Base-by-base conservation (phyloP, 306 rosid genomes). In the Mimosa bimucronata region DNA sequence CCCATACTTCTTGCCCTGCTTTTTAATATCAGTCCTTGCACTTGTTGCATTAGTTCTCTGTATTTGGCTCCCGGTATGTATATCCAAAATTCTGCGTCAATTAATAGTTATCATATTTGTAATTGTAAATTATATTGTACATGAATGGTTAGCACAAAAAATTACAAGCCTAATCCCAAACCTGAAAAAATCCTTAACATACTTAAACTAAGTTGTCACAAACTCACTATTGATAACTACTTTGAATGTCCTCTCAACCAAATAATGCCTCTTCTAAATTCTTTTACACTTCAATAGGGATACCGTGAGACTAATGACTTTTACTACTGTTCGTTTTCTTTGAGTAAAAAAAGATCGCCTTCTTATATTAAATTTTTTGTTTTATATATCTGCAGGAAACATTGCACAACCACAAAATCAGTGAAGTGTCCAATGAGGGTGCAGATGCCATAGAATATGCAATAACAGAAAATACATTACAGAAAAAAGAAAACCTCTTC, bases 341-440 rank as follows among this genome's bases (percentile, higher is more conserved):
- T 6, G 5, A 34, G 5, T 16, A 0, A 18, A 6, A 23, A 62
- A 29, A 29, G 21, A 38, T n/a, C 12, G 15, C n/a, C 66, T 60
- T 12, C 16, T 60, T 16, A 13, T 60, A 9, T 18, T 26, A 15
- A 42, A 9, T 40, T 66, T 57, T n/a, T 23, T 45, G 40, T 66
- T 66, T 26, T 66, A 6, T 68, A 60, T 48, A 62, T 53, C 9
- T 88, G 74, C 83, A 92, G 97, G 98, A 94, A 85, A 91, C 97
- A 61, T 83, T 94, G 74, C 98, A 94, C 85, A 89, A 40, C 50
- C 97, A 89, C 62, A 41, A 72, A 5, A 73, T 18, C 37, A 74
- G 68, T 37, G 66, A 34, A 48, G 86, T 46, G 60, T 82, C 80
- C 26, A 26, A 70, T 23, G 75, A 70, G 66, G 74, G 82, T 44